Percentiles rank a stretch among this genome's conserved stretches.
Evolutionary conservation across 108 stramenopile genomes (phyloP).

Genomic region (Epithemia pelagica): DNA sequence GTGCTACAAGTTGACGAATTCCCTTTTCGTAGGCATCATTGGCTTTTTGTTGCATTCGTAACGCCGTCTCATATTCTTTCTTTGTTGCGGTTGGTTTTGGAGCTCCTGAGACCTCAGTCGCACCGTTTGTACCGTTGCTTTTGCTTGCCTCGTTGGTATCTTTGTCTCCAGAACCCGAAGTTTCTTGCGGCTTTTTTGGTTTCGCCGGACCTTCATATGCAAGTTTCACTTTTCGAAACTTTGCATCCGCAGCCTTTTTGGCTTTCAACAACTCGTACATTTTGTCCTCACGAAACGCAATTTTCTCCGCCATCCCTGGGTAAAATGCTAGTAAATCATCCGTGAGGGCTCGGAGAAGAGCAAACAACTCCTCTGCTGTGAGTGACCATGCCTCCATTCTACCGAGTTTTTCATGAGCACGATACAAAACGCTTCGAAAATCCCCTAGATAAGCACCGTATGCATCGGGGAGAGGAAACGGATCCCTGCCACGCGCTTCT

Average conservation of each 20-base stretch:
- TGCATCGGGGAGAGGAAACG: constrained; percentile 16
- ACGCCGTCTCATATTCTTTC: constrained; percentile 38
- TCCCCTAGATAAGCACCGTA: constrained; percentile 46
- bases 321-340: constrained; percentile 69
- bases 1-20: constrained; percentile 40
- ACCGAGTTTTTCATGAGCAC: constrained; percentile 41
- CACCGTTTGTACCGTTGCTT: constrained; percentile 23
- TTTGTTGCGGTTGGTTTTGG: constrained; percentile 49
- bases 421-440: constrained; percentile 20
- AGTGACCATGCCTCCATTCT: constrained; percentile 68
- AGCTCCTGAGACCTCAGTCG: constrained; percentile 16
- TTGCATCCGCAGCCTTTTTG: constrained; percentile 55
- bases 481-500: background rate
- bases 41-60: constrained; percentile 54
- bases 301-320: constrained; percentile 37
- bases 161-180: constrained; percentile 14
- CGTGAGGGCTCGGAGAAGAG: constrained; percentile 52
- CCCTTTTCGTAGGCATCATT: constrained; percentile 68
- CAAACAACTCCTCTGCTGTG: constrained; percentile 67
- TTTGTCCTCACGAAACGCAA: constrained; percentile 48
- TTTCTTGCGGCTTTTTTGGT: constrained; percentile 16
- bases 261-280: constrained; percentile 54
- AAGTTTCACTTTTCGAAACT: constrained; percentile 50
- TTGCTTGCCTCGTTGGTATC: constrained; percentile 13
- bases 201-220: constrained; percentile 59